Base-by-base conservation (phyloP, 192 early-diverging fungal genomes). In the Jimgerdemannia flammicorona region DNA sequence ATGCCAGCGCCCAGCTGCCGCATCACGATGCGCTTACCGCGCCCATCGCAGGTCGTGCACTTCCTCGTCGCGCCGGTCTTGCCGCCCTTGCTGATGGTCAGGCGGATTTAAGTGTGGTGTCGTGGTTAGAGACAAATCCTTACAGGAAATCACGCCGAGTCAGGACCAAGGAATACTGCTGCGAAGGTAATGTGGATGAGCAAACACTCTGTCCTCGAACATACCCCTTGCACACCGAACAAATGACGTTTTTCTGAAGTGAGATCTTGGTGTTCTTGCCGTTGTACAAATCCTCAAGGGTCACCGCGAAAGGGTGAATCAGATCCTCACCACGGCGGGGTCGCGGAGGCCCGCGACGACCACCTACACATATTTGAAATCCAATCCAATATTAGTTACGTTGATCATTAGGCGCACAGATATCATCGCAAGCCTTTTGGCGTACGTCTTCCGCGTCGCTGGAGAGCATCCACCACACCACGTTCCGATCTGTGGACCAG, bases 251-350 rank as follows among this genome's bases (percentile, higher is more conserved):
- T 83, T 94, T 94, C 78, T 94, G 90, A 59, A 96, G 79, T 40
- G 93, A 93, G 64, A 96, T 78, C 77, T 88, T 90, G 73, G 94
- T 94, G 19, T 88, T 88, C 70, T 93, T 91, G 76, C 98, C 97
- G 77, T 91, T 93, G 85, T 97, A 98, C 72, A 99, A 87, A 73
- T 99, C 96, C 75, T 97, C 94, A 68, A 99, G 90, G 19, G 95
- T 85, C 8, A 98, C 94, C 41, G 90, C 89, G 63, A 99, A 89
- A 69, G 87, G 88, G 40, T 94, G 87, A 17, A 85, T 84, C 66
- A 97, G 87, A 49, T 85, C 83, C 70, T 87, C 85, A 2, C 87
- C 87, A 6, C 79, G 78, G 19, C 84, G 72, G 41, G 85, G 75
- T 69, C 81, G 79, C 19, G 73, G 70, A 66, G 77, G 74, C 64